Evolutionary conservation across 768 basidiomycete species (phyloP), one percentile per base, ranked within the genome.

Genomic region (Chiua virens): DNA sequence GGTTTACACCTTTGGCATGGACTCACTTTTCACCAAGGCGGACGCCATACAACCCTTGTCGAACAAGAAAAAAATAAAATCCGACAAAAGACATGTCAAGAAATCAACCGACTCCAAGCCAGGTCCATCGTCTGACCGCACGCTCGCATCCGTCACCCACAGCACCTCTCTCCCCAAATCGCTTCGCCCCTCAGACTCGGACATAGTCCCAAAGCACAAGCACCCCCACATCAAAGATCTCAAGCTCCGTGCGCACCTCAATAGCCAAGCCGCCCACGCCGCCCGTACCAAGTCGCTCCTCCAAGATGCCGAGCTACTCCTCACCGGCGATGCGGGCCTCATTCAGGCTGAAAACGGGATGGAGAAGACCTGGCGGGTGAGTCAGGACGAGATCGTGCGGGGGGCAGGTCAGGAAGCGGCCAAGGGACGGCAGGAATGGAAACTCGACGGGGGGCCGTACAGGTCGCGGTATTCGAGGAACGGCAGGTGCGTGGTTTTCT

Each of bases 341-440:
- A 82, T 98, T 50, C 80, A 87, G 64, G 80, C 80, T 18, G 92
- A 95, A 59, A 81, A 79, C 3, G 83, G 81, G 47, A 77, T 98
- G 70, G 97, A 98, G 64, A 71, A 81, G 63, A 98, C 96, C 8
- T 98, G 93, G 94, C 77, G 91, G 51, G 78, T 93, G 8, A 75
- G 80, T 0, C 97, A 98, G 72, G 75, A 77, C 8, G 94, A 95
- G 53, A 87, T 98, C 53, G 72, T 74, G 11, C 56, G 77, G 42
- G 75, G 76, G 20, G 77, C 89, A 41, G 83, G 92, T 0, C 73
- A 76, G 54, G 94, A 95, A 59, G 90, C 91, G 13, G 82, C 84
- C 11, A 78, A 72, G 44, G 90, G 92, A 17, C 73, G 87, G 41
- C 83, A 79, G 62, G 92, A 94, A 64, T 81, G 88, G 73, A 84